Evolutionary conservation across 2,329 filamentous ascomycete genomes (phyloP).

Genomic region (Berkeleyomyces basicola): DNA sequence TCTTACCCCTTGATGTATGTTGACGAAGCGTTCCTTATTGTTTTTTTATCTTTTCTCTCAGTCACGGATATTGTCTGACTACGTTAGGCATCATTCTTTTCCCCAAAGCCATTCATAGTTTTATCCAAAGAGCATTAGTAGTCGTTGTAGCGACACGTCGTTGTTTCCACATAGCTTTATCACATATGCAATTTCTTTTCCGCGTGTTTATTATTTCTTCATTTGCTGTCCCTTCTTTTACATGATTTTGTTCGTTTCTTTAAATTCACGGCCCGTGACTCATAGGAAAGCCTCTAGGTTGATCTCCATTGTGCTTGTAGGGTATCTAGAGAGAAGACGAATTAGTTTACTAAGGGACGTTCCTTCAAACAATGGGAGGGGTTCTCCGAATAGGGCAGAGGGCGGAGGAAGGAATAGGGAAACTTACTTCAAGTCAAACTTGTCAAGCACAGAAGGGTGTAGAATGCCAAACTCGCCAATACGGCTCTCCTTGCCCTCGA

Average conservation of each 20-base stretch:
- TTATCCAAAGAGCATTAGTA: too few species aligned
- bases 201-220: conserved; percentile 13
- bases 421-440: conserved; percentile 68
- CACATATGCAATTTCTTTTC: background rate
- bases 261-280: conserved; percentile 13
- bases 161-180: background rate
- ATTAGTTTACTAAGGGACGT: background rate
- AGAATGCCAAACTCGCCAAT: conserved; percentile 89
- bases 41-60: background rate
- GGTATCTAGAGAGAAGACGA: conserved; percentile 42
- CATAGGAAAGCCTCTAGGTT: conserved; percentile 89
- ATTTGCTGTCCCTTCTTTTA: conserved; percentile 6
- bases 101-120: too few species aligned
- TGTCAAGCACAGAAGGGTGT: conserved; percentile 82
- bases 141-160: background rate
- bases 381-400: background rate
- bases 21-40: background rate
- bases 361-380: background rate
- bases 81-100: background rate
- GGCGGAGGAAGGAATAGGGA: background rate
- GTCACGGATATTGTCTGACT: background rate
- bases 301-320: conserved; percentile 84
- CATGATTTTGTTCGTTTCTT: background rate
- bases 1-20: background rate
- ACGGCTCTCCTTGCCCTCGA: conserved; percentile 50